Conservation (phyloP, 306 rosid species). For the Malus fusca region DNA sequence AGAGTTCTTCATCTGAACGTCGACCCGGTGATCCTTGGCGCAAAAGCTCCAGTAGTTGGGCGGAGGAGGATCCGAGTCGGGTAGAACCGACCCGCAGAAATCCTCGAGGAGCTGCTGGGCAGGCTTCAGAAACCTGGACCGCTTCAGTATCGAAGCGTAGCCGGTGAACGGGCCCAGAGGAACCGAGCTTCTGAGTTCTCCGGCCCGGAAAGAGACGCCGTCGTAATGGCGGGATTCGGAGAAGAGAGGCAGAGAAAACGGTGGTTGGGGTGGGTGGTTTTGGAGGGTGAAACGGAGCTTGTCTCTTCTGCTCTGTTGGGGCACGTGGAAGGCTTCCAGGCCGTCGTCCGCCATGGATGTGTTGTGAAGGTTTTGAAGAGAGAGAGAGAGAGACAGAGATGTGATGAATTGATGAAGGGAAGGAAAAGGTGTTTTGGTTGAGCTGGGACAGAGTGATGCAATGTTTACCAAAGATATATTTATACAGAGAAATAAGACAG, state of each 20-base stretch:
- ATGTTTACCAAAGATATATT: not conserved
- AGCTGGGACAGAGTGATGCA: not conserved
- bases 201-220: not conserved
- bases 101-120: constrained; percentile 25
- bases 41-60: not conserved
- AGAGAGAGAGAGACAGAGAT: not conserved
- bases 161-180: constrained; percentile 26
- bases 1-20: constrained; percentile 9
- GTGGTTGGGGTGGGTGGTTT: not conserved
- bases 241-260: not conserved
- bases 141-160: constrained; percentile 20
- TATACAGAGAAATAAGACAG: not conserved
- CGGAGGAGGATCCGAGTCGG: not conserved
- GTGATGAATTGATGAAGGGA: not conserved
- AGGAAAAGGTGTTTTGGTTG: not conserved
- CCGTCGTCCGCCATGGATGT: constrained; percentile 12
- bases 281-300: not conserved
- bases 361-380: not conserved
- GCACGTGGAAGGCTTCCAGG: not conserved
- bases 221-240: not conserved
- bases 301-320: constrained; percentile 9
- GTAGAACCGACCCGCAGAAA: constrained; percentile 4
- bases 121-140: constrained; percentile 23
- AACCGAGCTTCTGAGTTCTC: constrained; percentile 2
- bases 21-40: constrained; percentile 4